Evolutionary conservation across 1,284 basidiomycete species (phyloP), one percentile per base, ranked within the genome.

Genomic region (Ganoderma sp.): DNA sequence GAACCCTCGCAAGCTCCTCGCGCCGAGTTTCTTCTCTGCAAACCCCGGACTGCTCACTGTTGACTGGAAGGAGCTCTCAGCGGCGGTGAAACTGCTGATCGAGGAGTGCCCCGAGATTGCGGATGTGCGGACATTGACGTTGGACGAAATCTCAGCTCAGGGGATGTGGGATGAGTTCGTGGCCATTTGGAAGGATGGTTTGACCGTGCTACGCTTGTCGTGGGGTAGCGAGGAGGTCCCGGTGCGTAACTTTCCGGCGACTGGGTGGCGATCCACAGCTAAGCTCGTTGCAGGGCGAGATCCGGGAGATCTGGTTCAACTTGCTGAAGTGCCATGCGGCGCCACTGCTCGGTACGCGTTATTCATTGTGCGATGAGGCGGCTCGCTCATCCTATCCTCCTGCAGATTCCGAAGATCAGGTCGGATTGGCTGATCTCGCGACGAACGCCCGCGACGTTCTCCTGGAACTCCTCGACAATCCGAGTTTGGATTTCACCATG

Each of bases 11-110:
- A 84, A 82, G 45, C 78, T 92, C 5, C 76, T 93, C 2, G 84
- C 89, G 0, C 77, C 74, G n/a, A 80, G 81, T 0, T 74, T 91
- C 17, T 89, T 91, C 76, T 86, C 84, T 2, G 82, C 87, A 0
- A 81, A 81, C 59, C 87, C 89, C 6, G 89, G 89, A 0, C 73
- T 93, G 48, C 79, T 93, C 17, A 85, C 85, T 0, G 80, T 81
- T 0, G 89, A 91, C 2, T 90, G 84, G 76, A 82, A 80, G 61
- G 76, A 76, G 7, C 77, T 91, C 25, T 79, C 84, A 19, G 72
- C 73, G 1, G 78, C 78, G 0, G 85, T 92, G 17, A 81, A 82
- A 70, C 79, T 84, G 1, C 77, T 90, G 28, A 80, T 88, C 66
- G 84, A 87, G 2, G 80, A 87, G 70, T 85, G 85, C 45, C 83